A percentile compares a stretch with the other conserved stretches of the same genome.
These are phyloP conservation scores for Vachellia pachyceras DNA, from an alignment of 306 rosid genomes.

Conservation along the genomic window DNA sequence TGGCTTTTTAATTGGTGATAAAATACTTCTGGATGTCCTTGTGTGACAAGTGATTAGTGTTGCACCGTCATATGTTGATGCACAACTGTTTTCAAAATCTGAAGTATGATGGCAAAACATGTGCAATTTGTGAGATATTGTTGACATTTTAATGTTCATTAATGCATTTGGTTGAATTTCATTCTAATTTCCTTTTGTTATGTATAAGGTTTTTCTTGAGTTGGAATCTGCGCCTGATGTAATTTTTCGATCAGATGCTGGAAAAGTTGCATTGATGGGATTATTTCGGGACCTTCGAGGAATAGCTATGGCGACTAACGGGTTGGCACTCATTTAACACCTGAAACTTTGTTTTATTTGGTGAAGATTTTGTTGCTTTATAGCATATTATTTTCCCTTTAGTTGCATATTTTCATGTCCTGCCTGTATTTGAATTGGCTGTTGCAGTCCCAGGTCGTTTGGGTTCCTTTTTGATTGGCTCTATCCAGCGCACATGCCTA, in stretches of 20 bases:
- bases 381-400: neutral
- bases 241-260: slow-evolving; percentile 47
- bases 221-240: slow-evolving; percentile 51
- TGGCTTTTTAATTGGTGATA: neutral
- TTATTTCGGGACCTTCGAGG: slow-evolving; percentile 58
- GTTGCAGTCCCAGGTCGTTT: slow-evolving; percentile 76
- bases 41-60: slow-evolving; percentile 13
- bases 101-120: slow-evolving; percentile 5
- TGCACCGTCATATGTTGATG: neutral
- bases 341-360: neutral
- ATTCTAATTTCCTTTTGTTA: slow-evolving; percentile 31
- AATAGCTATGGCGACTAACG: slow-evolving; percentile 54
- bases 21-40: neutral
- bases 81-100: slow-evolving; percentile 7
- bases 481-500: slow-evolving; percentile 80
- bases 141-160: slow-evolving; percentile 7
- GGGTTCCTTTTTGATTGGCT: slow-evolving; percentile 96
- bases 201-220: slow-evolving; percentile 39
- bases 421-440: slow-evolving; percentile 19
- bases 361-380: slow-evolving; percentile 3
- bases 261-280: slow-evolving; percentile 52
- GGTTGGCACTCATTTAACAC: slow-evolving; percentile 38
- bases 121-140: neutral
- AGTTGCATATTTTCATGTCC: slow-evolving; percentile 12
- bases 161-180: slow-evolving; percentile 3